Percentiles rank a stretch among this genome's conserved stretches.
These are phyloP conservation scores for Vitis hybrid DNA, from an alignment of 177 flowering plant species.

Conservation along the genomic window DNA sequence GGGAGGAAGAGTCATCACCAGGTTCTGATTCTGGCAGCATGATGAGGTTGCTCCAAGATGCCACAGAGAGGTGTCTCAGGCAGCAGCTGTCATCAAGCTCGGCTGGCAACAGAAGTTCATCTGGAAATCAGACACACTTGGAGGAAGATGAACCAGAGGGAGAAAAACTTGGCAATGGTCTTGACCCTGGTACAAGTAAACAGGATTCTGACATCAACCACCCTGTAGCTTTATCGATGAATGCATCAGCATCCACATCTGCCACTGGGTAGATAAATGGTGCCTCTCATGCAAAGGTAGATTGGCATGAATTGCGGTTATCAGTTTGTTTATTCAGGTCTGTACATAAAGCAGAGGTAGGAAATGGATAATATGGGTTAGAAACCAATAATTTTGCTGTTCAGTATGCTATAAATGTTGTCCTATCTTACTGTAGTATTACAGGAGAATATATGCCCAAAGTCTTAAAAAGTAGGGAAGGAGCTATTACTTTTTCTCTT, in stretches of 20 bases:
- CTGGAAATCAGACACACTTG: conserved; percentile 12
- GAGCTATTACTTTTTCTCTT: conserved; percentile 14
- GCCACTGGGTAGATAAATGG: conserved; percentile 12
- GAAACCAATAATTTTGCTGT: conserved; percentile 8
- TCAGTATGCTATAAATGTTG: background rate
- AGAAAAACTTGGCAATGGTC: conserved; percentile 10
- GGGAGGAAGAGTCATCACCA: conserved; percentile 68
- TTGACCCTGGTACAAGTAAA: conserved; percentile 5
- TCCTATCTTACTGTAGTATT: background rate
- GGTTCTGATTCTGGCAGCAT: conserved; percentile 45
- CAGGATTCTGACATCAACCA: conserved; percentile 10
- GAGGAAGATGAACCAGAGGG: conserved; percentile 16
- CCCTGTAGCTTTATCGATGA: conserved; percentile 5
- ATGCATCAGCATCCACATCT: conserved; percentile 15
- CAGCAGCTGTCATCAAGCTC: conserved; percentile 22
- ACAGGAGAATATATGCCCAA: background rate
- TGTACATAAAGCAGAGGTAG: conserved; percentile 26
- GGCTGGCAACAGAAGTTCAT: conserved; percentile 12
- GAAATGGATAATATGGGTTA: conserved; percentile 9
- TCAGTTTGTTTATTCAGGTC: conserved; percentile 8
- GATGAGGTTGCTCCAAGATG: conserved; percentile 38
- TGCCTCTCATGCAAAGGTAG: background rate
- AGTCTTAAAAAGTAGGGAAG: background rate
- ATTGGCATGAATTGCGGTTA: too few relatives aligned
- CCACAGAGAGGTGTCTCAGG: conserved; percentile 35